Base-by-base conservation (phyloP, 1,139 yeast genomes). In the Zygoascus hellenicus region DNA sequence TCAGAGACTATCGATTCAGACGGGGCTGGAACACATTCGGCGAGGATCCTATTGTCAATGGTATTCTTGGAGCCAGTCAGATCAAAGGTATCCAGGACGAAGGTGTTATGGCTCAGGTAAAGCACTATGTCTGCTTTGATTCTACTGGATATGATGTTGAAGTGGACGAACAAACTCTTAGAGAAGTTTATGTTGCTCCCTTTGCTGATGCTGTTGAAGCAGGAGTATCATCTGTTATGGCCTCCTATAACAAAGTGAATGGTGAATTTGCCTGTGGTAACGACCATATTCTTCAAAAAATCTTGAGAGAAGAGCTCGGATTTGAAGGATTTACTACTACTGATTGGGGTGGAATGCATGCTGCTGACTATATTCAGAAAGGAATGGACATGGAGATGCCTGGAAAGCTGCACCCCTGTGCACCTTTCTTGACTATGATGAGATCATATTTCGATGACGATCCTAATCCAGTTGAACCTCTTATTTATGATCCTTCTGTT, bases 371-470 rank as follows among this genome's bases (percentile, higher is more conserved):
- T 0, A 79, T 78, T 1, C 63, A 77, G 29, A 73, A 83, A 1
- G 87, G 87, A 1, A 64, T 78, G 38, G 86, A 81, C 63, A 77
- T 81, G 83, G 68, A 76, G 4, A 80, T 80, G 85, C 86, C 86
- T 0, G 84, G 83, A 22, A 22, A 22, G 26, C 26, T 22, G 26
- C 26, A 22, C 7, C 26, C 26, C 26, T 4, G 26, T 22, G 26
- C 26, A 5, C 26, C 26, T 5, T 22, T 22, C 26, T 22, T 22
- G 26, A 22, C 26, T 7, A 22, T 22, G 26, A 22, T 22, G 26
- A 22, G 26, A 22, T 22, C 26, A 22, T 22, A 22, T 7, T 22
- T 22, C 26, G 26, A 22, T 7, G 26, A 22, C 26, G 26, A 22
- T 22, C 26, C 26, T 4, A 22, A 22, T 7, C 26, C 26, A 4